Evolutionary conservation across 1,139 yeast species (phyloP), one percentile per base, ranked within the genome.

Genomic region (Taphrina communis): DNA sequence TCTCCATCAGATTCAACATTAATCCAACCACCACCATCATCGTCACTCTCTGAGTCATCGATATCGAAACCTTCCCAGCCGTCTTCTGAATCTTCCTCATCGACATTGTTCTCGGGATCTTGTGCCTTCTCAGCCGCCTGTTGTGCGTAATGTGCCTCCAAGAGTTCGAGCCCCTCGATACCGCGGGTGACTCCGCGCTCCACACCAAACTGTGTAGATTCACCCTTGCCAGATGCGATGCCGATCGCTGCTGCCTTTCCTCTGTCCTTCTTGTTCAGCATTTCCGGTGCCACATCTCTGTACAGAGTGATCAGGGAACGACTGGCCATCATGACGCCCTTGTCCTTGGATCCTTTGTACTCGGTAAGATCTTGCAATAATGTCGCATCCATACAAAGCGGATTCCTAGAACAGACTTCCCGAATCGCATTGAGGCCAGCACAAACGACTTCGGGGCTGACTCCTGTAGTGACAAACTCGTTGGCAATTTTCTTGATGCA

Each of bases 401-500:
- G 98, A 9, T 96, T 95, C 81, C 99, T 88, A 1, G 97, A 80
- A 72, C 94, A 84, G 71, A 94, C 90, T 79, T 94, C 99, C 74
- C 98, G 83, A 71, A 94, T 93, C 6, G 98, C 90, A 78, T 94
- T 94, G 72, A 94, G 83, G 75, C 99, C 99, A 2, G 98, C 98
- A 65, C 97, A 92, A 12, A 98, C 97, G 69, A 93, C 99, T 79
- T 94, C 97, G 35, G 97, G 88, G 11, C 98, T 92, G 51, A 94
- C 99, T 82, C 99, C 99, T 77, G 94, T 98, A 74, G 97, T 90
- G 59, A 94, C 97, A 76, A 94, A 94, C 79, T 95, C 99, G 79
- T 94, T 96, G 1, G 99, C 98, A 74, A 94, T 88, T 77, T 93
- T 94, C 71, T 97, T 85, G 9, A 94, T 88, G 73, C 94, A 86